These are phyloP conservation scores for Globisporangium recalcitrans DNA, from an alignment of 352 stramenopile genomes.

Conservation along the genomic window DNA sequence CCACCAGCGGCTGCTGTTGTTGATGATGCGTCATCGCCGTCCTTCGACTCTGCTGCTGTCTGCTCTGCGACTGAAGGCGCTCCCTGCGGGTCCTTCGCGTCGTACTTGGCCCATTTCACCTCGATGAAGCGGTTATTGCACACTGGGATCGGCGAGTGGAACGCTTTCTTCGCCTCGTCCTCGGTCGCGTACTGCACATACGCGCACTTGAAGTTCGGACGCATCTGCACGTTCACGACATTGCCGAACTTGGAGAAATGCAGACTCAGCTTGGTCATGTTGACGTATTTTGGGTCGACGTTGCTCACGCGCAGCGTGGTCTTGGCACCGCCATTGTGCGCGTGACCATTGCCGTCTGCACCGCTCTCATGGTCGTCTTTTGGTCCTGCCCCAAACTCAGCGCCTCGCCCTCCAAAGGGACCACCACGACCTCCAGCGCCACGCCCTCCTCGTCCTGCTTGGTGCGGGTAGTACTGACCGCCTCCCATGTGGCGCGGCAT, in stretches of 20 bases:
- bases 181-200: slow-evolving; percentile 86
- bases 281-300: slow-evolving; percentile 85
- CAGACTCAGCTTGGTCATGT: slow-evolving; percentile 84
- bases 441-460: slow-evolving; percentile 34
- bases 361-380: slow-evolving; percentile 24
- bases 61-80: slow-evolving; percentile 35
- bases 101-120: slow-evolving; percentile 84
- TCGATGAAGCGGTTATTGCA: slow-evolving; percentile 90
- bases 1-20: background rate
- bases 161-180: slow-evolving; percentile 79
- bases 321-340: slow-evolving; percentile 28
- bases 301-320: slow-evolving; percentile 82
- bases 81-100: slow-evolving; percentile 60
- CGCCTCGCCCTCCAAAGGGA: slow-evolving; percentile 29
- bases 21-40: slow-evolving; percentile 20
- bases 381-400: slow-evolving; percentile 15
- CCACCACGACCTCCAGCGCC: slow-evolving; percentile 21
- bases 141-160: slow-evolving; percentile 82
- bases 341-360: background rate
- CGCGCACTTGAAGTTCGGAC: slow-evolving; percentile 67
- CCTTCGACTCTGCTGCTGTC: slow-evolving; percentile 28
- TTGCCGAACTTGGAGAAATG: slow-evolving; percentile 88
- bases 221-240: slow-evolving; percentile 88
- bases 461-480: slow-evolving; percentile 39
- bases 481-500: slow-evolving; percentile 53